Evolutionary conservation across 441 rosid species (phyloP).

Genomic region (Gossypium lobatum): DNA sequence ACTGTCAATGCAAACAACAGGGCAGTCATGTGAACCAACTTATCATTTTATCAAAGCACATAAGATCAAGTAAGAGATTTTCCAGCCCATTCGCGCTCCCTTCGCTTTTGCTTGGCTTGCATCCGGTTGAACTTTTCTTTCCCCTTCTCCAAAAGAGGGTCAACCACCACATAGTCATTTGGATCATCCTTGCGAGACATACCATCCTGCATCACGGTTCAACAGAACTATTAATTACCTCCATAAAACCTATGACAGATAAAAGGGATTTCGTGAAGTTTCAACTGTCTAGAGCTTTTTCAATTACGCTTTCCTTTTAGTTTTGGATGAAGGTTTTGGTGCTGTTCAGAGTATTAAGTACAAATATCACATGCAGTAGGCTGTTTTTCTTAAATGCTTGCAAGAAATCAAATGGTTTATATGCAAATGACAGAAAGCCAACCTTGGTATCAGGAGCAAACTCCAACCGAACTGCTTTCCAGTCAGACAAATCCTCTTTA

Average conservation of each 20-base stretch:
- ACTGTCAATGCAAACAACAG: background rate
- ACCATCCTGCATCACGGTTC: slow-evolving; percentile 42
- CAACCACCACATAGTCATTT: slow-evolving; percentile 80
- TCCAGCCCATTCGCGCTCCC: slow-evolving; percentile 88
- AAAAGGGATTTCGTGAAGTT: background rate
- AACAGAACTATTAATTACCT: background rate
- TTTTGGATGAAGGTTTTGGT: background rate
- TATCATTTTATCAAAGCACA: background rate
- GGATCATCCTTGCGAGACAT: slow-evolving; percentile 79
- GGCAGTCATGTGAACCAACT: background rate
- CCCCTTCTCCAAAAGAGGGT: slow-evolving; percentile 91
- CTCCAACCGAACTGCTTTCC: slow-evolving; percentile 50
- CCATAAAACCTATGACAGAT: background rate
- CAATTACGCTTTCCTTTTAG: background rate
- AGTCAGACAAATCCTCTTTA: slow-evolving; percentile 64
- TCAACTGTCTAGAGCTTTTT: background rate
- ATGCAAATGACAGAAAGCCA: background rate
- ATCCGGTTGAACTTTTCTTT: slow-evolving; percentile 87
- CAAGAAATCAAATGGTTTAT: background rate
- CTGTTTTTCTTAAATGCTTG: background rate
- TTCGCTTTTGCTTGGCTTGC: slow-evolving; percentile 83
- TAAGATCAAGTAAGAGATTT: slow-evolving; percentile 64
- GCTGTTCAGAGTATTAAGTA: background rate
- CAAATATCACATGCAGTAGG: background rate
- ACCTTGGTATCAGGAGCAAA: slow-evolving; percentile 82